Evolutionary conservation across 345 rosid species (phyloP).

Genomic region (Hibiscus mutabilis): DNA sequence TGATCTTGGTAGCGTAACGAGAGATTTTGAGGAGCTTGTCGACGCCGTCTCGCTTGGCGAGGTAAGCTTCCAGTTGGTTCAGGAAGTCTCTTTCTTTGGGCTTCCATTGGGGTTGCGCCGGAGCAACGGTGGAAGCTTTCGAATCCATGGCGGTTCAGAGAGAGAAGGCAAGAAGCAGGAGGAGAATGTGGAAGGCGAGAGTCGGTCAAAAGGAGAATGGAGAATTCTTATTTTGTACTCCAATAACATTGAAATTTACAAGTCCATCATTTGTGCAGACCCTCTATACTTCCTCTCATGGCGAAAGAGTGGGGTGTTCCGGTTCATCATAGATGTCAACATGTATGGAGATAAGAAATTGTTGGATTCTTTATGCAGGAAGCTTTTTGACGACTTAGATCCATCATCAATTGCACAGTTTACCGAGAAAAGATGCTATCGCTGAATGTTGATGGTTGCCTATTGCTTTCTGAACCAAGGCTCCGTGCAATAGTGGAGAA

Average conservation of each 20-base stretch:
- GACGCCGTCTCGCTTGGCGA: conserved; percentile 74
- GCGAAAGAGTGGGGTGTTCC: conserved; percentile 87
- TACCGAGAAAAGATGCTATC: conserved; percentile 62
- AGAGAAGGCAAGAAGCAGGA: not conserved
- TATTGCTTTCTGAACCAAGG: conserved; percentile 72
- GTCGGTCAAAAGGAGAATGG: not conserved
- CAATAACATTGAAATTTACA: not conserved
- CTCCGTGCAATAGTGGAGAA: conserved; percentile 76
- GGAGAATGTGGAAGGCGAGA: not conserved
- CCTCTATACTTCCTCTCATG: conserved; percentile 67
- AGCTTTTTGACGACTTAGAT: conserved; percentile 64
- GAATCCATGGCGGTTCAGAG: conserved; percentile 29
- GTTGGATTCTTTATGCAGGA: conserved; percentile 40
- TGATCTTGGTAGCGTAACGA: conserved; percentile 78
- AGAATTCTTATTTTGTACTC: not conserved
- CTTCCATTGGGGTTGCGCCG: not conserved
- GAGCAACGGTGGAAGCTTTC: conserved; percentile 13
- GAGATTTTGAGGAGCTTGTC: conserved; percentile 90
- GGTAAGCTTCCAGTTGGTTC: conserved; percentile 69
- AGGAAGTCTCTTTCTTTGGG: conserved; percentile 41
- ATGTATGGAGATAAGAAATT: not conserved
- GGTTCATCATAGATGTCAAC: conserved; percentile 31
- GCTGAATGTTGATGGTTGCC: conserved; percentile 53
- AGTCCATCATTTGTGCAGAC: conserved; percentile 29
- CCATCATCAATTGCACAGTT: conserved; percentile 51